Conservation (phyloP, 768 basidiomycete genomes). For the Suillus sp. region DNA sequence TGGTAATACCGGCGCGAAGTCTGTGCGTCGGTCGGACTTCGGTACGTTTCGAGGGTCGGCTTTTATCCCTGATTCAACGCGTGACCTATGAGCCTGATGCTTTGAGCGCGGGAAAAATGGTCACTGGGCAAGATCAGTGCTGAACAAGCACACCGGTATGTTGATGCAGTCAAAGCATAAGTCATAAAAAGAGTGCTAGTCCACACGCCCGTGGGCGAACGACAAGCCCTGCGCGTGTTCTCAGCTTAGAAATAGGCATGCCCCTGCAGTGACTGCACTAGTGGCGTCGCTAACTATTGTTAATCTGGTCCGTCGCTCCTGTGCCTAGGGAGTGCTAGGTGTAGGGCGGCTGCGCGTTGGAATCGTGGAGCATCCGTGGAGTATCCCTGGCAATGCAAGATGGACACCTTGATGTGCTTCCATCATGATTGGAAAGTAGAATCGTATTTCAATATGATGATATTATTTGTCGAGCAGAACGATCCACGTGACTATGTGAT, state of each 20-base stretch:
- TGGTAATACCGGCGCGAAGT: not conserved
- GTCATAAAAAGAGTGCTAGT: not conserved
- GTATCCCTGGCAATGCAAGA: not conserved
- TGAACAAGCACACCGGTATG: not conserved
- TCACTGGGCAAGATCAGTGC: not conserved
- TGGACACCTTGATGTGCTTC: too few relatives aligned
- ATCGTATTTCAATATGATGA: slow-evolving; percentile 2
- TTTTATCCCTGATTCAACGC: not conserved
- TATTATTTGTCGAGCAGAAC: not conserved
- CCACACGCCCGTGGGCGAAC: not conserved
- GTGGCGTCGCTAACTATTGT: not conserved
- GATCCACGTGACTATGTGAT: not conserved
- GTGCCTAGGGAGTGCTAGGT: not conserved
- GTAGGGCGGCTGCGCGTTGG: not conserved
- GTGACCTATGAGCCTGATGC: not conserved
- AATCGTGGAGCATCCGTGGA: not conserved
- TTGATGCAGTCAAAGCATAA: not conserved
- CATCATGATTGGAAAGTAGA: not conserved
- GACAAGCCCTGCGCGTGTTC: not conserved
- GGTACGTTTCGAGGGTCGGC: not conserved
- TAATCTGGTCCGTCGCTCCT: not conserved
- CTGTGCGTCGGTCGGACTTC: slow-evolving; percentile 3
- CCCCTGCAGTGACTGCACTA: not conserved
- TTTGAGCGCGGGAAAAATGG: too few relatives aligned
- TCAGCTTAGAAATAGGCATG: not conserved